Evolutionary conservation across 1,284 basidiomycete species (phyloP), one percentile per base, ranked within the genome.

Genomic region (Cryptococcus jaspeensis): DNA sequence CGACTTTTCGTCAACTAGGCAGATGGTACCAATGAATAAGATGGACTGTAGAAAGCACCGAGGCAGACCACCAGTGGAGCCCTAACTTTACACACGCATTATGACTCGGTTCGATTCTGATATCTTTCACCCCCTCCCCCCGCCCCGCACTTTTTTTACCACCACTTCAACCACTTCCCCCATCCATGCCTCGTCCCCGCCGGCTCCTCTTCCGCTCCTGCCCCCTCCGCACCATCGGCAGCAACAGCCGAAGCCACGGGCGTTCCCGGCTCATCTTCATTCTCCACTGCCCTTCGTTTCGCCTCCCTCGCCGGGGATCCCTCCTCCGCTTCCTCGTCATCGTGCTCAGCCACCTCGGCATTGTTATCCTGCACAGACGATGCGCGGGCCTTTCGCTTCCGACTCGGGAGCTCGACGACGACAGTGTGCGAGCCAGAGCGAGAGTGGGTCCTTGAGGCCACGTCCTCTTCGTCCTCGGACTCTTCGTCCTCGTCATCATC

Each of bases 271-370:
- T 44, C 48, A 23, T 60, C 53, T 50, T 52, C 41, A 40, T 20
- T 54, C 42, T 56, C 62, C 6, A 67, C 46, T 8, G 64, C 66
- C 42, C 62, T 38, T 35, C 59, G 40, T 41, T 69, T 69, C 39
- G 47, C 36, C 35, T 54, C 62, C 37, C 65, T 62, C 42, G n/a
- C 20, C 15, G 37, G 15, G 13, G 22, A 18, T 15, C 38, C 18
- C 35, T 22, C 32, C 18, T 37, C 47, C 39, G 22, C 7, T 15
- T 50, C 28, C 38, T 38, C 25, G 13, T 23, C 45, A 16, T 52
- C 51, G 5, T n/a, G 5, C 4, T 36, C 32, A 11, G n/a, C 41
- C 11, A 11, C 23, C 23, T 23, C 28, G 18, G 38, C 46, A n/a
- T 55, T 16, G 13, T 39, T 49, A 22, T 46, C 20, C 12, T 38